These are phyloP conservation scores for Penicillium soppii DNA, from an alignment of 495 filamentous ascomycete species.

Conservation along the genomic window DNA sequence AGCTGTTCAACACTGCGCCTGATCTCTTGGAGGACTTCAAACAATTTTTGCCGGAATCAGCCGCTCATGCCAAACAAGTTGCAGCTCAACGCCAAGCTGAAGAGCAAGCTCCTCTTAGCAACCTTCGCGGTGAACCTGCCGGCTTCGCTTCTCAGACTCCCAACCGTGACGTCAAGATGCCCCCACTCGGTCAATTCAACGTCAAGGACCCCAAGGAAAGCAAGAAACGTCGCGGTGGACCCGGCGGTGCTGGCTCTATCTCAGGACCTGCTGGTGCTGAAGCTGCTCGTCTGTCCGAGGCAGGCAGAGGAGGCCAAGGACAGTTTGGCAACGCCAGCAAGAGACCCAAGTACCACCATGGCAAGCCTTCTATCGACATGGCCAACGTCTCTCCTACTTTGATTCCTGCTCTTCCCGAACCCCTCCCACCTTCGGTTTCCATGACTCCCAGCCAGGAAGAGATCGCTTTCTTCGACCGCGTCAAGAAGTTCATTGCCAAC, in stretches of 20 bases:
- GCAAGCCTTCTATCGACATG: conserved; percentile 63
- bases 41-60: conserved; percentile 96
- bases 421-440: conserved; percentile 66
- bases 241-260: conserved; percentile 31
- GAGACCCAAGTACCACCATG: conserved; percentile 62
- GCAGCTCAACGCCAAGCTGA: conserved; percentile 44
- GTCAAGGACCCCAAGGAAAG: conserved; percentile 65
- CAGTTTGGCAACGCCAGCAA: conserved; percentile 52
- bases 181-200: conserved; percentile 93
- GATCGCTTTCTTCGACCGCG: conserved; percentile 89
- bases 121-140: conserved; percentile 53
- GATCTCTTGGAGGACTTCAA: conserved; percentile 99
- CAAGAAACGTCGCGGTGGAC: conserved; percentile 70
- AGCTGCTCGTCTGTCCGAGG: conserved; percentile 36
- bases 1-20: conserved; percentile 88
- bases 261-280: conserved; percentile 36
- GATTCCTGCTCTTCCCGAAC: conserved; percentile 81
- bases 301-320: conserved; percentile 28
- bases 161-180: conserved; percentile 69
- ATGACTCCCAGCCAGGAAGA: conserved; percentile 70
- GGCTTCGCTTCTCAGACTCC: conserved; percentile 49
- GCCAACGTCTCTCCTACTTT: conserved; percentile 81
- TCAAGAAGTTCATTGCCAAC: conserved; percentile 94
- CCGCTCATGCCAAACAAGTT: conserved; percentile 75
- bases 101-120: conserved; percentile 51